Percentiles rank a stretch among this genome's conserved stretches.
Evolutionary conservation across 2,329 filamentous ascomycete species (phyloP).

Genomic region (Exophiala lecanii-corni): DNA sequence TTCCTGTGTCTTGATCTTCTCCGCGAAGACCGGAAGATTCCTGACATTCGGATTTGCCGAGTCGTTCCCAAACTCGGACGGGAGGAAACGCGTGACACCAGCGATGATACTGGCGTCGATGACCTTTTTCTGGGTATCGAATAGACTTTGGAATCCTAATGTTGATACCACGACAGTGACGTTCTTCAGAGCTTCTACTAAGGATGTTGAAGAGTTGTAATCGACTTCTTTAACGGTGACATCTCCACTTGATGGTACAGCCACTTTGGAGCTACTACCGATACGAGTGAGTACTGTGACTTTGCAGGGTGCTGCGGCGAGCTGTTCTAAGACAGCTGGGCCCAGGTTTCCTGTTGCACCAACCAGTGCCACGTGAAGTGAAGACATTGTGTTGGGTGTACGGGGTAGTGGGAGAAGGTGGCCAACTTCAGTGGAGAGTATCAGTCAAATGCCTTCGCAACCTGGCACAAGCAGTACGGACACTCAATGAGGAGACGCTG

Average conservation of each 20-base stretch:
- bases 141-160: slow-evolving; percentile 17
- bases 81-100: slow-evolving; percentile 39
- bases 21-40: slow-evolving; percentile 12
- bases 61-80: slow-evolving; percentile 30
- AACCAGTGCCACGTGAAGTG: slow-evolving; percentile 2
- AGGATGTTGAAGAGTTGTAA: slow-evolving; percentile 22
- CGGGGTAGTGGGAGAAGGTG: too few species aligned
- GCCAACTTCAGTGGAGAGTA: not conserved
- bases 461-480: too few species aligned
- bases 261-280: slow-evolving; percentile 10
- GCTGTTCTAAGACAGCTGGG: slow-evolving; percentile 26
- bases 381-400: too few species aligned
- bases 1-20: slow-evolving; percentile 29
- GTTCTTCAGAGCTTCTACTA: slow-evolving; percentile 21
- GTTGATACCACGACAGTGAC: slow-evolving; percentile 26
- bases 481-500: not conserved
- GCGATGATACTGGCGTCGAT: slow-evolving; percentile 37
- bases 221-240: slow-evolving; percentile 18
- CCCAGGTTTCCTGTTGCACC: slow-evolving; percentile 30
- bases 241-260: not conserved
- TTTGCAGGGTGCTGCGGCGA: slow-evolving; percentile 26
- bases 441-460: not conserved
- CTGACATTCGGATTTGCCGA: slow-evolving; percentile 2
- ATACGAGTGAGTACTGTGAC: slow-evolving; percentile 29
- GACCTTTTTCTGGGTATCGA: slow-evolving; percentile 29